A percentile compares a stretch with the other conserved stretches of the same genome.
Conservation (phyloP, 495 filamentous ascomycete genomes). For the Annulohypoxylon maeteangense region DNA sequence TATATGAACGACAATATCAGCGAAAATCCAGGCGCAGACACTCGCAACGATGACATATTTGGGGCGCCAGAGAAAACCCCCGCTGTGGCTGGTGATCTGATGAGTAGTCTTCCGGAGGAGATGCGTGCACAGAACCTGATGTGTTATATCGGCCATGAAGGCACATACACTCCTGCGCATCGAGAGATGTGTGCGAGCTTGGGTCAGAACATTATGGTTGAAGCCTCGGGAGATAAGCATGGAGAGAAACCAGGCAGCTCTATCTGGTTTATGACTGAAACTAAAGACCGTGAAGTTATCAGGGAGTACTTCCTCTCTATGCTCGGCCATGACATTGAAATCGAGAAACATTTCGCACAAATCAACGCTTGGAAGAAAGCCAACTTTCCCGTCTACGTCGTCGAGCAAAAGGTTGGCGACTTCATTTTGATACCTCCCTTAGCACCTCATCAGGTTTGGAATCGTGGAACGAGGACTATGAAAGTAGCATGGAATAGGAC, state of each 20-base stretch:
- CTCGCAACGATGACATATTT: slow-evolving; percentile 56
- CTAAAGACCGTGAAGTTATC: slow-evolving; percentile 84
- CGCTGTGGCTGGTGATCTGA: slow-evolving; percentile 79
- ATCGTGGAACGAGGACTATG: slow-evolving; percentile 91
- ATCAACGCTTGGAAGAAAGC: slow-evolving; percentile 92
- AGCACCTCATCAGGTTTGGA: slow-evolving; percentile 99
- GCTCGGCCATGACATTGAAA: slow-evolving; percentile 93
- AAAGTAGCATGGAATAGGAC: slow-evolving; percentile 99
- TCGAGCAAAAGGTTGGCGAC: slow-evolving; percentile 92
- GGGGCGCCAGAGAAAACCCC: slow-evolving; percentile 56
- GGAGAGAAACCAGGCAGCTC: slow-evolving; percentile 84
- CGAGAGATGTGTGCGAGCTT: slow-evolving; percentile 97
- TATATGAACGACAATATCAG: slow-evolving; percentile 85
- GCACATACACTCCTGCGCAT: slow-evolving; percentile 95
- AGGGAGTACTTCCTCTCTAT: slow-evolving; percentile 91
- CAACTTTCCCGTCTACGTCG: slow-evolving; percentile 89
- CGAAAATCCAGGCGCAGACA: slow-evolving; percentile 45
- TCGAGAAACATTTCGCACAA: slow-evolving; percentile 95
- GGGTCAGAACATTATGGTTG: slow-evolving; percentile 98
- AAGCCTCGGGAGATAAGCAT: slow-evolving; percentile 78
- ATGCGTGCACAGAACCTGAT: slow-evolving; percentile 96
- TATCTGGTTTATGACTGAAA: slow-evolving; percentile 98
- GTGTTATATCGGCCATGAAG: slow-evolving; percentile 98
- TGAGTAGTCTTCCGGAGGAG: slow-evolving; percentile 85
- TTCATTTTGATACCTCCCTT: slow-evolving; percentile 95